Conservation (phyloP, 306 rosid genomes). For the Trichosanthes truncata region DNA sequence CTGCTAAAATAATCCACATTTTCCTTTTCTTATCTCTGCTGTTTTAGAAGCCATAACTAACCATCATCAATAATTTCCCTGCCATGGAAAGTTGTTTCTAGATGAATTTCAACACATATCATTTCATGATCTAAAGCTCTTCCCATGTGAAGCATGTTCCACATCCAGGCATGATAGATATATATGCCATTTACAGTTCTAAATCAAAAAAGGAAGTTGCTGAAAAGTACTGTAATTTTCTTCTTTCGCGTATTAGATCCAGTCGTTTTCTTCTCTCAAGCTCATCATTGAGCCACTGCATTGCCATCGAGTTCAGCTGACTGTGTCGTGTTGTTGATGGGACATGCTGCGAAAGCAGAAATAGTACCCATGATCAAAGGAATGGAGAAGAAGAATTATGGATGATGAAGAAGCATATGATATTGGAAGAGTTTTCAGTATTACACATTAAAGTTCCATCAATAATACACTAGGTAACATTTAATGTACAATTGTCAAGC, state of each 20-base stretch:
- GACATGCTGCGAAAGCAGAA: background rate
- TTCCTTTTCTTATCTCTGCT: background rate
- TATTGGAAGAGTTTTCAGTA: background rate
- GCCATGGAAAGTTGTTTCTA: background rate
- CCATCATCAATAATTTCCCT: background rate
- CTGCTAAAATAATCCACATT: constrained; percentile 3
- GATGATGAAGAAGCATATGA: background rate
- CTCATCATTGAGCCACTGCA: background rate
- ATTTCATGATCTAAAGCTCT: background rate
- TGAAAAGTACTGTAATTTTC: background rate
- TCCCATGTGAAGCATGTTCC: background rate
- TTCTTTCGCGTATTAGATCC: background rate
- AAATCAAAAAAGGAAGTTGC: background rate
- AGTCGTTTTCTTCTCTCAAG: background rate
- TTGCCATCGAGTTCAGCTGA: background rate
- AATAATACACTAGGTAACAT: background rate
- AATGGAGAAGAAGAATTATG: background rate
- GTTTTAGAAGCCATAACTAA: background rate
- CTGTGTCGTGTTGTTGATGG: background rate
- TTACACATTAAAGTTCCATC: background rate
- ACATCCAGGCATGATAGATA: background rate
- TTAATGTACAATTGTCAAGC: background rate
- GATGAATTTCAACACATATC: background rate
- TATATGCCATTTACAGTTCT: background rate
- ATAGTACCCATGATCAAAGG: background rate